Percentiles rank a stretch among this genome's conserved stretches.
phyloP scores from a whole-genome alignment of 1,284 basidiomycete genomes.

The Cystobasidium sp. region DNA sequence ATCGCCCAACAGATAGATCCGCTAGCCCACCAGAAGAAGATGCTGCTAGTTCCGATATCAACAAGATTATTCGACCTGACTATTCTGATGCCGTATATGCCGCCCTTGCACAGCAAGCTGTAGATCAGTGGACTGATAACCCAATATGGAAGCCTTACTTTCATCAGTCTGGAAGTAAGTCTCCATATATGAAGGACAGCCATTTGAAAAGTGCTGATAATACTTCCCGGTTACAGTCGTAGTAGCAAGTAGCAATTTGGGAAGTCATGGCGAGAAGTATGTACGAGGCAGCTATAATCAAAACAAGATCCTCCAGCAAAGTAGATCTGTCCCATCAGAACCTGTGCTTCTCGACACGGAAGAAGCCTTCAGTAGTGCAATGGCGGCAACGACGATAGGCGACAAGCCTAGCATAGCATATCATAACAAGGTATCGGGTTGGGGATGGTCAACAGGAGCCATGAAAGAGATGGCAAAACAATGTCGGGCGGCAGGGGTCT shows the following conservation, averaged over 20 bases:
- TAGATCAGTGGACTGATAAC: constrained; percentile 68
- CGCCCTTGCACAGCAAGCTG: constrained; percentile 71
- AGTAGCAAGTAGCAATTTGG: constrained; percentile 30
- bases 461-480: constrained; percentile 36
- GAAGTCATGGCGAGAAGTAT: constrained; percentile 38
- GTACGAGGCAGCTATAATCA: constrained; percentile 30
- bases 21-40: constrained; percentile 70
- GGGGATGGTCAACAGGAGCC: constrained; percentile 28
- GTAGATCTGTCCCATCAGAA: background rate
- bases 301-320: constrained; percentile 10
- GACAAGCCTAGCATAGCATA: constrained; percentile 24
- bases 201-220: background rate
- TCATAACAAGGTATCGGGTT: constrained; percentile 31
- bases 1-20: constrained; percentile 63
- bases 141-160: constrained; percentile 74
- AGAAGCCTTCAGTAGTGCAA: constrained; percentile 1
- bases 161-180: constrained; percentile 66
- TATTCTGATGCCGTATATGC: constrained; percentile 63
- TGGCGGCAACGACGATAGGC: background rate
- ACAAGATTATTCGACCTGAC: constrained; percentile 67
- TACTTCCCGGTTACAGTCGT: constrained; percentile 16
- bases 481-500: constrained; percentile 31
- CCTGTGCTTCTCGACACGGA: constrained; percentile 22
- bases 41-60: constrained; percentile 80
- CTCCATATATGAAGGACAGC: background rate